Base-by-base conservation (phyloP, 2,329 filamentous ascomycete genomes). In the Purpureocillium lavendulum region DNA sequence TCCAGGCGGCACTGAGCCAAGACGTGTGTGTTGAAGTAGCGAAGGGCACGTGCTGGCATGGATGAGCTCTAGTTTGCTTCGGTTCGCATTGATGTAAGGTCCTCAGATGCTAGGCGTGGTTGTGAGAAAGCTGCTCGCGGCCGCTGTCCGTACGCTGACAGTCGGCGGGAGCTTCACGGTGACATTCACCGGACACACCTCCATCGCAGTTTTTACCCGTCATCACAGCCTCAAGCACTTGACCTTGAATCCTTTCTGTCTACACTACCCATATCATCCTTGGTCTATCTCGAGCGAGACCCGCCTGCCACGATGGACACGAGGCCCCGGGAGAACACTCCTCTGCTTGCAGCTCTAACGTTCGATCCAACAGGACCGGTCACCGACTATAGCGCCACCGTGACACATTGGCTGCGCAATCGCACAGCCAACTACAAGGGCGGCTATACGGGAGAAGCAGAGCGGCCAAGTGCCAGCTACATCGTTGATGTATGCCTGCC, bases 341-440 rank as follows among this genome's bases (percentile, higher is more conserved):
- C 21, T 10, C 40, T 40, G 24, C 44, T 46, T 38, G 30, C 39
- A 31, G 31, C 39, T 44, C 53, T 59, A 38, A 49, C 40, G 8
- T 26, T 30, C 37, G 12, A 39, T 40, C 41, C 36, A 24, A 38
- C 45, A 94, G 87, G 88, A 47, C 84, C 88, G 33, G 87, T 94
- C 12, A 96, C 89, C 33, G 89, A 96, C 62, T 95, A 95, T 73
- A 84, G 87, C 54, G 83, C 89, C 17, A 92, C 87, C 9, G 77
- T 94, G 59, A 82, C 85, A 38, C 86, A 94, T 62, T 98, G 87
- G 86, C 87, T 94, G 75, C 83, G 84, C 54, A 79, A 87, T 55
- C 80, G 90, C 41, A 75, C 54, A 8, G 59, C 62, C 21, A 80
- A 80, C 49, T 90, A 86, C 64, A 83, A 81, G 57, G 80, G 81